Evolutionary conservation across 140 eudicot genomes (phyloP).

Genomic region (Anethum foeniculum): DNA sequence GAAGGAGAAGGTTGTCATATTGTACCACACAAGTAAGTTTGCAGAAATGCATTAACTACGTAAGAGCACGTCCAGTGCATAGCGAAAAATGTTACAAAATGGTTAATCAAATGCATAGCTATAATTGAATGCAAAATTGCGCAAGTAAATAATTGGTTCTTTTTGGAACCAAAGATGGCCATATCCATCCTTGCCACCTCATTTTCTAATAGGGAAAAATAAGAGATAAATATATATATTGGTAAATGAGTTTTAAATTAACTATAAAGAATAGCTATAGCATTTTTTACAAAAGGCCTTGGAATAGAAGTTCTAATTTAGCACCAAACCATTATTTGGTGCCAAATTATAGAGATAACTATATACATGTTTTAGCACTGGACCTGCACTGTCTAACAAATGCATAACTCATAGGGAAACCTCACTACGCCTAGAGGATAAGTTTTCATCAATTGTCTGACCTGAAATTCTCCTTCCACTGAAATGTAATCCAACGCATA

Average conservation of each 20-base stretch:
- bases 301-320: background rate
- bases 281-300: background rate
- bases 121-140: background rate
- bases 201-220: background rate
- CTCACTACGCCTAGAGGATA: background rate
- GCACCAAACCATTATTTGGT: background rate
- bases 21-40: background rate
- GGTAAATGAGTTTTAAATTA: background rate
- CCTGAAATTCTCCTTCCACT: slow-evolving; percentile 98
- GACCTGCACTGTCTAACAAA: background rate
- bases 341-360: background rate
- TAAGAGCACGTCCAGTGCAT: background rate
- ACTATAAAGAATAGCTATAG: background rate
- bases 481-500: slow-evolving; percentile 97
- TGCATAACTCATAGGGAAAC: background rate
- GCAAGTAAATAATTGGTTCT: background rate
- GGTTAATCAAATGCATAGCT: background rate
- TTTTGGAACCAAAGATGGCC: background rate
- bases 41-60: background rate
- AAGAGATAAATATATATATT: background rate
- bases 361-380: background rate
- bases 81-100: background rate
- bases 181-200: background rate
- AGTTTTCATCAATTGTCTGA: slow-evolving; percentile 16
- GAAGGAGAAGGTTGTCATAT: background rate